Conservation (phyloP, 805 yeast species). For the Danielia oregonensis region DNA sequence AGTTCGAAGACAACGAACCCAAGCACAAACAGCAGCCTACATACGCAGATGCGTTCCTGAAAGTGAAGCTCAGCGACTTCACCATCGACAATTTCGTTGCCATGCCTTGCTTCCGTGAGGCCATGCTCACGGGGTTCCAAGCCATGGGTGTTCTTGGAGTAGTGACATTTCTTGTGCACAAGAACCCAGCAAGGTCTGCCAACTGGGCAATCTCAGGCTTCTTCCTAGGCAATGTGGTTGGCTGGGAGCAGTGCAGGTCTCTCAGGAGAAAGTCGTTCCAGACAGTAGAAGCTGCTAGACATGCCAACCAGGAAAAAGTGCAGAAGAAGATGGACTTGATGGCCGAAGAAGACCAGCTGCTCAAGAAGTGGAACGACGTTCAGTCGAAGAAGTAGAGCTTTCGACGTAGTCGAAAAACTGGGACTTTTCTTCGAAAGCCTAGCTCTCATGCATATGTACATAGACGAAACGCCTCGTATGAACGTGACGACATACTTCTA, state of each 20-base stretch:
- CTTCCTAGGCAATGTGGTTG: constrained; percentile 70
- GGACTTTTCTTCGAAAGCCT: too few species aligned
- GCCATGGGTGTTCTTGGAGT: constrained; percentile 68
- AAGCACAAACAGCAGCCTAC: constrained; percentile 11
- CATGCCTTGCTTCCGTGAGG: constrained; percentile 79
- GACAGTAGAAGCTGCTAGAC: constrained; percentile 67
- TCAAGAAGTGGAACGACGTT: constrained; percentile 26
- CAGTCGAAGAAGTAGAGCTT: constrained; percentile 7
- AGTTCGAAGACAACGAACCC: constrained; percentile 38
- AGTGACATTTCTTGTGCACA: constrained; percentile 64
- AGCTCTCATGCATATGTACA: too few species aligned
- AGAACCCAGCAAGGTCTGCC: constrained; percentile 55
- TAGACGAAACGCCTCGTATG: too few species aligned
- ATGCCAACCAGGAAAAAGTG: constrained; percentile 35
- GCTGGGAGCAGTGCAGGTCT: constrained; percentile 91
- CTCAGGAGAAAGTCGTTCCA: constrained; percentile 62
- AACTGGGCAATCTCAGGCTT: constrained; percentile 87
- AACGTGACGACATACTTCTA: too few species aligned
- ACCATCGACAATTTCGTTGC: constrained; percentile 44
- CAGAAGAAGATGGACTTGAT: constrained; percentile 26
- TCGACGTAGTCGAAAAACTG: too few species aligned
- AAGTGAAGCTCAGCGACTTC: constrained; percentile 50
- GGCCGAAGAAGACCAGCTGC: constrained; percentile 19
- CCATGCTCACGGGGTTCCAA: constrained; percentile 71
- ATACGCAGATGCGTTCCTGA: constrained; percentile 37